Conservation (phyloP, 2,329 filamentous ascomycete genomes). For the Grosmannia huntii region DNA sequence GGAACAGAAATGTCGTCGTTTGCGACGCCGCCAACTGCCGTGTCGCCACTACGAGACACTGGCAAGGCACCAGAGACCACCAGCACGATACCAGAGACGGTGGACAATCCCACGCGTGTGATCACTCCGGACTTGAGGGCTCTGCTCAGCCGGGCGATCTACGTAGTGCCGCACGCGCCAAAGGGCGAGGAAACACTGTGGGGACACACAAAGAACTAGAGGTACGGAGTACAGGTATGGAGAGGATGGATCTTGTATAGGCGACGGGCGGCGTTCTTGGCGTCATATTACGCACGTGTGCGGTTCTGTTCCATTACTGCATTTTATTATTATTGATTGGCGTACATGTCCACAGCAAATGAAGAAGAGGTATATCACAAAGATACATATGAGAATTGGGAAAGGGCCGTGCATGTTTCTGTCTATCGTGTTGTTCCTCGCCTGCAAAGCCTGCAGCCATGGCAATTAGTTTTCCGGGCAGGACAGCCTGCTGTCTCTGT, state of each 20-base stretch:
- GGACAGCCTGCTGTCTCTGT: background rate
- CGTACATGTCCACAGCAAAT: background rate
- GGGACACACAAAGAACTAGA: conserved; percentile 5
- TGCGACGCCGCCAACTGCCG: background rate
- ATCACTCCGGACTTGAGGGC: conserved; percentile 45
- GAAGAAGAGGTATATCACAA: background rate
- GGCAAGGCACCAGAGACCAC: conserved; percentile 7
- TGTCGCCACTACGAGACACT: background rate
- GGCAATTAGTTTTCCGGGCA: background rate
- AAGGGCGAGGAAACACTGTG: conserved; percentile 6
- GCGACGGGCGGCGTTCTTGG: background rate
- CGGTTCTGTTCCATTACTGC: background rate
- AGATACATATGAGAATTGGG: background rate
- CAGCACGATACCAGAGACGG: background rate
- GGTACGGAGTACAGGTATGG: background rate
- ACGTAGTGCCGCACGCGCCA: conserved; percentile 14
- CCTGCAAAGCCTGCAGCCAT: background rate
- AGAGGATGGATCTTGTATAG: background rate
- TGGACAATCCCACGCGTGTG: conserved; percentile 22
- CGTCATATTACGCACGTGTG: background rate
- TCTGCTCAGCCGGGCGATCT: conserved; percentile 36
- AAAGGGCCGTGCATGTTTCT: background rate
- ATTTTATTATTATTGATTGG: background rate
- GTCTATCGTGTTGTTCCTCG: background rate
- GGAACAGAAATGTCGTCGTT: conserved; percentile 2